Evolutionary conservation across 176 grass and related monocot genomes (phyloP).

Genomic region (Chloris gayana): DNA sequence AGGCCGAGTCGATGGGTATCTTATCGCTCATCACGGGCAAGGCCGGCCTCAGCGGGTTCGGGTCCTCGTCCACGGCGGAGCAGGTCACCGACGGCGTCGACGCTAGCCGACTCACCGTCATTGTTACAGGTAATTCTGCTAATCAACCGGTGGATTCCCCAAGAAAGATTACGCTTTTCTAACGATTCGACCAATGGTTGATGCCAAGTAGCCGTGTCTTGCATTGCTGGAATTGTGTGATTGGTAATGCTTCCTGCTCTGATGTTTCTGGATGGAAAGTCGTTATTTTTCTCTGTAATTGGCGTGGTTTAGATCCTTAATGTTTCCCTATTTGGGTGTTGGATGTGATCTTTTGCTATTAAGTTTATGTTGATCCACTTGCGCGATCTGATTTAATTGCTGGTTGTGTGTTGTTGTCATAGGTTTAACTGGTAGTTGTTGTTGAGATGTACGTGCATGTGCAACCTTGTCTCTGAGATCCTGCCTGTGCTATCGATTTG

Average conservation of each 20-base stretch:
- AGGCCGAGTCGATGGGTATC: conserved; percentile 53
- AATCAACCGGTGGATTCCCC: not conserved
- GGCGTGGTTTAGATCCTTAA: not conserved
- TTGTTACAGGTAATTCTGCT: conserved; percentile 71
- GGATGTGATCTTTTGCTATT: not conserved
- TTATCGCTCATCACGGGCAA: conserved; percentile 69
- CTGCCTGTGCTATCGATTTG: not conserved
- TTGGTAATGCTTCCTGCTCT: not conserved
- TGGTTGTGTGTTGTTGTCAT: not conserved
- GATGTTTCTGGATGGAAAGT: not conserved
- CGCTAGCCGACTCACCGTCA: conserved; percentile 68
- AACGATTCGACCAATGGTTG: not conserved
- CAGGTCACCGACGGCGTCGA: conserved; percentile 75
- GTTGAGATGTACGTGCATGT: conserved; percentile 10
- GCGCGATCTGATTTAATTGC: not conserved
- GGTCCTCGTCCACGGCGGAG: conserved; percentile 81
- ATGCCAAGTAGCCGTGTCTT: not conserved
- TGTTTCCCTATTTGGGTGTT: not conserved
- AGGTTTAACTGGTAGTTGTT: not conserved
- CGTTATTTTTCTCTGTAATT: not conserved
- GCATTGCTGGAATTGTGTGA: not conserved
- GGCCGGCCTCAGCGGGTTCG: conserved; percentile 81
- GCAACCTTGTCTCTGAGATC: not conserved
- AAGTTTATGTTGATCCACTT: not conserved
- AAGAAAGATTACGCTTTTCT: not conserved